These are phyloP conservation scores for Verticillium zaregamsianum DNA, from an alignment of 2,329 filamentous ascomycete species.

Conservation along the genomic window DNA sequence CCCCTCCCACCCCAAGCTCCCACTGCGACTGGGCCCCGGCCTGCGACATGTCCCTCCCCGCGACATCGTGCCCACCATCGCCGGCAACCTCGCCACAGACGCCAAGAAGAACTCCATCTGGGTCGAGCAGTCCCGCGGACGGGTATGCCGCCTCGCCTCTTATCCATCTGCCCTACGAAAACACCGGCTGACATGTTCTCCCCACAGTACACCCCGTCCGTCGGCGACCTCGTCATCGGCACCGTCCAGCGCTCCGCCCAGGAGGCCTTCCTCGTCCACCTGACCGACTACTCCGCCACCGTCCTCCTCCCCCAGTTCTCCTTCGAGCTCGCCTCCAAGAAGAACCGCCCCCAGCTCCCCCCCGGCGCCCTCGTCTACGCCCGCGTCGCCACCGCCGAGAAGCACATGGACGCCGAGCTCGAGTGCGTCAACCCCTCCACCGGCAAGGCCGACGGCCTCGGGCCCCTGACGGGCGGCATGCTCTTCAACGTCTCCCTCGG, in stretches of 20 bases:
- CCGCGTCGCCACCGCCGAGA: conserved; percentile 71
- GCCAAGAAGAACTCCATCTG: conserved; percentile 72
- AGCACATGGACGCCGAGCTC: conserved; percentile 83
- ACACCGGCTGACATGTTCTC: conserved; percentile 20
- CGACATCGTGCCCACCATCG: conserved; percentile 64
- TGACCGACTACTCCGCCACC: conserved; percentile 61
- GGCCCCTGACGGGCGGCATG: conserved; percentile 81
- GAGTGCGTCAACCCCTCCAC: conserved; percentile 85
- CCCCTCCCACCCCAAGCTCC: conserved; percentile 62
- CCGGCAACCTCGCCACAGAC: conserved; percentile 64
- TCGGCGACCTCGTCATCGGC: conserved; percentile 85
- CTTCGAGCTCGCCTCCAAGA: conserved; percentile 92
- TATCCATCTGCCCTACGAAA: conserved; percentile 7
- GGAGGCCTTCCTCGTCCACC: conserved; percentile 75
- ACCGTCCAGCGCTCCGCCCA: conserved; percentile 71
- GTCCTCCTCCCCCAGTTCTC: conserved; percentile 79
- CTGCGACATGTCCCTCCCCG: conserved; percentile 77
- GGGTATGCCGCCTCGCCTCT: conserved; percentile 44
- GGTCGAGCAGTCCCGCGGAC: conserved; percentile 66
- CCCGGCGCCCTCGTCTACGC: conserved; percentile 83
- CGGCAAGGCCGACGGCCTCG: conserved; percentile 83
- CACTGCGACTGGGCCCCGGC: conserved; percentile 79
- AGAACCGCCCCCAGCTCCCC: conserved; percentile 76
- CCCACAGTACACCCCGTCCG: conserved; percentile 68
- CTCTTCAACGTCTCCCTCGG: conserved; percentile 74